Base-by-base conservation (phyloP, 805 yeast species). In the Metschnikowia similis region DNA sequence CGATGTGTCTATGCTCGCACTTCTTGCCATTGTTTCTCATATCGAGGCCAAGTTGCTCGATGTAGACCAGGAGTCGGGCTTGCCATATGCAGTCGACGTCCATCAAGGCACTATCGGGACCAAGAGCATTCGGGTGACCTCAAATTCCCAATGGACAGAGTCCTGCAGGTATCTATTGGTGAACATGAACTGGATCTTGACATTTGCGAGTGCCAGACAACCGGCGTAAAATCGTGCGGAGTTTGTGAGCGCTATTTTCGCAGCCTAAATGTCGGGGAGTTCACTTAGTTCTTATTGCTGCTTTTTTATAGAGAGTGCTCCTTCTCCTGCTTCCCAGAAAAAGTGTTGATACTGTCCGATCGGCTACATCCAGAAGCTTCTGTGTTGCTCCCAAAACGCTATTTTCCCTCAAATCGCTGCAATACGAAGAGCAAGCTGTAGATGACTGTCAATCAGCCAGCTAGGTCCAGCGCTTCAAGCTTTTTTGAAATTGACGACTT, bases 141-240 rank as follows among this genome's bases (percentile, higher is more conserved):
- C 87, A 2, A 85, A 84, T 62, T 81, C 82, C 41, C 89, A 86
- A 53, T 91, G 98, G 98, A 89, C 97, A 0, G 80, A 85, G 27
- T 92, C 96, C 0, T 90, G 96, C 67, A 85, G 87, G 59, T 87
- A 83, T 61, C 71, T 92, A 10, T 69, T 91, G 43, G 87, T 94
- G 0, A 82, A 92, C 53, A 52, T 74, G 30, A 89, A 89, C 61
- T 92, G 96, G 96, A 76, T 92, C 7, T 68, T 91, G 48, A 85
- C 91, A 4, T 89, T 84, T 62, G 81, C 89, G 2, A 77, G 84
- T 51, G 72, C 60, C 3, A 69, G 66, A 16, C 48, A 17, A 45
- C 40, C 36, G 37, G 45, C 30, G 10, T 38, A 27, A 36, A 21
- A 27, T 9, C n/a, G 31, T n/a, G 41, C 41, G 41, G 41, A 10